Conservation (phyloP, 78 protist genomes). For the Dictyostelium capitatum region DNA sequence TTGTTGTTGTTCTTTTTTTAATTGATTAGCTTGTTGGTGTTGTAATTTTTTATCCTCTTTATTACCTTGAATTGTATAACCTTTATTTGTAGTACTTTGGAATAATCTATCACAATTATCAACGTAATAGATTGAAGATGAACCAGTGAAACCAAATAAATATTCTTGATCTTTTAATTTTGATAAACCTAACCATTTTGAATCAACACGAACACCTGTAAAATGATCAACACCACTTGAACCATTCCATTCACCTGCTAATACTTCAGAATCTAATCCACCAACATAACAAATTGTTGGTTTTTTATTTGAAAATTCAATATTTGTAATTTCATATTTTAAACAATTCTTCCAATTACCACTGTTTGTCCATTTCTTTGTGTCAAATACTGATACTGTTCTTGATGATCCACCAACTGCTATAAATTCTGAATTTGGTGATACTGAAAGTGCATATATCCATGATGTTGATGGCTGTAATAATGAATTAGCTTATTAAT, state of each 20-base stretch:
- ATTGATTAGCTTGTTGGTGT: conserved; percentile 7
- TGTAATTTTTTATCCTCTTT: conserved; percentile 11
- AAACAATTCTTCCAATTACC: conserved; percentile 76
- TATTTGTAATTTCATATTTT: conserved; percentile 53
- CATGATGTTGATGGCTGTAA: conserved; percentile 13
- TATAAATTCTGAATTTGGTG: conserved; percentile 10
- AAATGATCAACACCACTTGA: conserved; percentile 56
- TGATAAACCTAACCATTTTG: conserved; percentile 70
- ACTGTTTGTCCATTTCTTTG: conserved; percentile 34
- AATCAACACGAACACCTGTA: conserved; percentile 68
- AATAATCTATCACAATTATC: conserved; percentile 41
- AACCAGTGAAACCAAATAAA: conserved; percentile 60
- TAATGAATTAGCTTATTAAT: too few relatives aligned
- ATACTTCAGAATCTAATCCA: conserved; percentile 73
- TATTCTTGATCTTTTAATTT: conserved; percentile 47
- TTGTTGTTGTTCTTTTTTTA: conserved; percentile 18
- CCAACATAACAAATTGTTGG: conserved; percentile 34
- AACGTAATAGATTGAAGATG: conserved; percentile 39
- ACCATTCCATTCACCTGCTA: conserved; percentile 81
- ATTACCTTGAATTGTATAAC: not conserved
- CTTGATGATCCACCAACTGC: conserved; percentile 73
- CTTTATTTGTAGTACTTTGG: not conserved
- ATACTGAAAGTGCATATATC: conserved; percentile 19
- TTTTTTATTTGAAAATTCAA: conserved; percentile 39
- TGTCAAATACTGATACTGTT: conserved; percentile 53